phyloP scores from a whole-genome alignment of 1,284 basidiomycete genomes.

The Cryptococcus amylolentus region DNA sequence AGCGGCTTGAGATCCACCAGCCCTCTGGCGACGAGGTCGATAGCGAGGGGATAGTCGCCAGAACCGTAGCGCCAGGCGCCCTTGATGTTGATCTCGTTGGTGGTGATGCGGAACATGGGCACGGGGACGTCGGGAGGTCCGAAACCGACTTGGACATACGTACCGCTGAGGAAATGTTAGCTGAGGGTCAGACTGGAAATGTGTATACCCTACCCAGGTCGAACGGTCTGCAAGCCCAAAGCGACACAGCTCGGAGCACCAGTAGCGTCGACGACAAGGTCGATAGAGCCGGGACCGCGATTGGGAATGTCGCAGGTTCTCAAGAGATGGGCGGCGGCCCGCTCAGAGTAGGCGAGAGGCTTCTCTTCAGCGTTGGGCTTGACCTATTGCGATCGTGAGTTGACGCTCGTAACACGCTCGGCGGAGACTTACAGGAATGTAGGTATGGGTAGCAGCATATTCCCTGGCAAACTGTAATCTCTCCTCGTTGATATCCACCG shows the following conservation, averaged over 20 bases:
- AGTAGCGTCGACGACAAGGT: constrained; percentile 60
- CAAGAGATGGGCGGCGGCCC: constrained; percentile 51
- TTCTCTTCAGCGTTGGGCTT: constrained; percentile 29
- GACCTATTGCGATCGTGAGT: constrained; percentile 13
- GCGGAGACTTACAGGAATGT: constrained; percentile 55
- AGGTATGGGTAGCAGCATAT: constrained; percentile 84
- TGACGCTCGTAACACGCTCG: neutral
- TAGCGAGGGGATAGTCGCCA: constrained; percentile 52
- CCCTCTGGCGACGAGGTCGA: constrained; percentile 56
- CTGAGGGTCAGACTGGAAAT: neutral
- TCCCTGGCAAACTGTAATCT: constrained; percentile 81
- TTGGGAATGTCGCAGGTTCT: constrained; percentile 50
- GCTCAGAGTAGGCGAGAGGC: constrained; percentile 57
- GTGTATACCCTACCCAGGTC: constrained; percentile 55
- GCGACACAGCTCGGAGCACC: constrained; percentile 63
- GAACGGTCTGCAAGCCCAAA: constrained; percentile 57
- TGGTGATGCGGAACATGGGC: constrained; percentile 44
- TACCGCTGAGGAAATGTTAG: constrained; percentile 21
- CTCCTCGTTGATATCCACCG: constrained; percentile 75
- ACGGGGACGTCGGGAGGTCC: constrained; percentile 44
- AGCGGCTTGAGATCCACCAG: constrained; percentile 56
- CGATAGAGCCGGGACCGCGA: constrained; percentile 53
- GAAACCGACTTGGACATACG: constrained; percentile 46
- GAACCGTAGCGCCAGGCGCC: constrained; percentile 48
- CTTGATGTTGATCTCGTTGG: constrained; percentile 45